Evolutionary conservation across 2,329 filamentous ascomycete species (phyloP).

Genomic region (Drechslerella dactyloides): DNA sequence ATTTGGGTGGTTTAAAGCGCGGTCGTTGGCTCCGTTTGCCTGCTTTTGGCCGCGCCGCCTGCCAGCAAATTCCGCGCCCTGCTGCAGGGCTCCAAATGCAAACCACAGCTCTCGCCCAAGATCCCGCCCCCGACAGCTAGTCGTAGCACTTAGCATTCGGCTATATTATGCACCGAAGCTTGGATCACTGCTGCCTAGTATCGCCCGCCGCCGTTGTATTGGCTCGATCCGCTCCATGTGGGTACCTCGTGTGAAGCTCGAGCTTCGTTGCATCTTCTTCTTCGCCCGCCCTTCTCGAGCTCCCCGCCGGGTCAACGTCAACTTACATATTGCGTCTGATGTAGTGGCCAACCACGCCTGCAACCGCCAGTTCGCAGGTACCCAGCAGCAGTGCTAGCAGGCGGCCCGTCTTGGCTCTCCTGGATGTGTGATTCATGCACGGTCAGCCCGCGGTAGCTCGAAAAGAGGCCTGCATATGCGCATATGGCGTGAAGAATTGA

Average conservation of each 20-base stretch:
- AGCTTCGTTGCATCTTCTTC: slow-evolving; percentile 10
- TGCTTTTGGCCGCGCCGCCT: too few species aligned
- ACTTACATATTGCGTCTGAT: slow-evolving; percentile 13
- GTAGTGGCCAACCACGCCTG: slow-evolving; percentile 28
- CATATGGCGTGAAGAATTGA: slow-evolving; percentile 17
- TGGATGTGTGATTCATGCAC: slow-evolving; percentile 31
- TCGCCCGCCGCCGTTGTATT: slow-evolving; percentile 20
- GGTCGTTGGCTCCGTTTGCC: too few species aligned
- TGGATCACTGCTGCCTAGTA: slow-evolving; percentile 41
- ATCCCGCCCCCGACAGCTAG: slow-evolving; percentile 11
- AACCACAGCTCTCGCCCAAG: background rate
- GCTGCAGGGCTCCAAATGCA: slow-evolving; percentile 4
- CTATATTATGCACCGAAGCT: slow-evolving; percentile 26
- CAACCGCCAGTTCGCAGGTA: too few species aligned
- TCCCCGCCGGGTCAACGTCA: slow-evolving; percentile 12
- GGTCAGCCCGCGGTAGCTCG: slow-evolving; percentile 2
- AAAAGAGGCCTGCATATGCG: slow-evolving; percentile 3
- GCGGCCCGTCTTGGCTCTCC: slow-evolving; percentile 22
- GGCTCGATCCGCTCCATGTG: slow-evolving; percentile 29
- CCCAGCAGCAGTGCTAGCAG: too few species aligned
- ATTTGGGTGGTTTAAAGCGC: too few species aligned
- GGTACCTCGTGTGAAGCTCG: slow-evolving; percentile 27
- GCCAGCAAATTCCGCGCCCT: too few species aligned
- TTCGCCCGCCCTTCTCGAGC: slow-evolving; percentile 11
- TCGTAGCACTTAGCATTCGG: slow-evolving; percentile 6